phyloP scores from a whole-genome alignment of 345 rosid species.

The Adansonia digitata region DNA sequence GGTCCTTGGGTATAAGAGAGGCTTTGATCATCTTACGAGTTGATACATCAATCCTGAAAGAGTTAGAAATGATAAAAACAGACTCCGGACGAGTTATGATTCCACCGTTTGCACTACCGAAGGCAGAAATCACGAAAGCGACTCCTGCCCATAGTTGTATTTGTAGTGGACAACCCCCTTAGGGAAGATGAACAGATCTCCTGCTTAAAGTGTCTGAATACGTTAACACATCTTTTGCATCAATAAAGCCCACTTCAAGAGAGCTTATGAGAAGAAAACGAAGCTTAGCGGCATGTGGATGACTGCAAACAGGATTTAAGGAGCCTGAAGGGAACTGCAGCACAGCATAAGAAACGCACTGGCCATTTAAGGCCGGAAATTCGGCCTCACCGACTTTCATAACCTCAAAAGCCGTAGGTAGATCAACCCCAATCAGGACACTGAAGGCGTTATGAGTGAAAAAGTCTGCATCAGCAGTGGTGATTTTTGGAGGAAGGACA shows the following conservation, averaged over 20 bases:
- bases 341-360: background rate
- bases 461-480: background rate
- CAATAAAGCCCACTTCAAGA: background rate
- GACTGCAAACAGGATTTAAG: background rate
- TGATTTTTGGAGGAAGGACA: background rate
- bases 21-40: background rate
- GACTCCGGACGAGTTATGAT: background rate
- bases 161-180: background rate
- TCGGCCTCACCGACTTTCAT: background rate
- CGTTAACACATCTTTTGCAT: background rate
- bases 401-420: background rate
- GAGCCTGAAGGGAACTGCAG: background rate
- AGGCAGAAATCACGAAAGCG: background rate
- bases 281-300: background rate
- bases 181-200: background rate
- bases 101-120: background rate
- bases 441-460: background rate
- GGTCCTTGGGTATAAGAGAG: background rate
- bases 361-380: background rate
- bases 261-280: constrained; percentile 2
- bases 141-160: background rate
- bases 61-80: background rate
- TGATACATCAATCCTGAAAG: background rate
- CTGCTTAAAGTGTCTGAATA: background rate
- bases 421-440: background rate